Base-by-base conservation (phyloP, 164 flowering plant genomes). In the Aristolochia contorta region DNA sequence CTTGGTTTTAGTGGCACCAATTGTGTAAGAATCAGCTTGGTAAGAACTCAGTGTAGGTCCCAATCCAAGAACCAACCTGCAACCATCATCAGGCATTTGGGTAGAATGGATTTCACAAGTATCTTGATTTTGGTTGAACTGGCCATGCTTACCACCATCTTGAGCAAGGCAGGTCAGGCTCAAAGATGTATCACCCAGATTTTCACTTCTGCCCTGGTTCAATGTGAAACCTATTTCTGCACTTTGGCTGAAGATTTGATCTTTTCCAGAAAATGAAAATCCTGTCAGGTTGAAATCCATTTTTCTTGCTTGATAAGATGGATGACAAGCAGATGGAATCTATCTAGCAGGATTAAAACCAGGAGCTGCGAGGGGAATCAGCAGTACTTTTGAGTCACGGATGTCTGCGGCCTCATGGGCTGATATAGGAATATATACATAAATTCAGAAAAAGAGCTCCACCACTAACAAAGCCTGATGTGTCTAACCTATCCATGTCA, bases 51-150 rank as follows among this genome's bases (percentile, higher is more conserved):
- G 81, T 1, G 94, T 83, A 12, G 97, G 96, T 2, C 92, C 96
- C 62, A 89, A 68, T 46, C 97, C 97, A 63, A 89, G 91, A 12
- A 91, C 88, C 77, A 91, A 71, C 63, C 79, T 70, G 74, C 89
- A 85, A 56, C 86, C 74, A 66, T 91, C 97, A 68, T 91, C 94
- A 27, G 77, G 70, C 60, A 67, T 66, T 51, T 56, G 51, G 69
- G 63, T 51, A 41, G 60, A 30, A 54, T 48, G 48, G 45, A 18
- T 46, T 14, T 56, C 65, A 43, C 50, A 48, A 54, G 52, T 71
- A 54, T 51, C 59, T 46, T 56, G 65, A 63, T 54, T 63, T 55
- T 65, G 65, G 15, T 71, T 63, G 59, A 61, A 58, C 50, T 71
- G 65, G 15, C 66, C 48, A 22, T 60, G 50, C 51, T 61, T 75